A percentile compares a stretch with the other conserved stretches of the same genome.
Conservation (phyloP, 805 yeast genomes). For the Kurtzmaniella cleridarum region DNA sequence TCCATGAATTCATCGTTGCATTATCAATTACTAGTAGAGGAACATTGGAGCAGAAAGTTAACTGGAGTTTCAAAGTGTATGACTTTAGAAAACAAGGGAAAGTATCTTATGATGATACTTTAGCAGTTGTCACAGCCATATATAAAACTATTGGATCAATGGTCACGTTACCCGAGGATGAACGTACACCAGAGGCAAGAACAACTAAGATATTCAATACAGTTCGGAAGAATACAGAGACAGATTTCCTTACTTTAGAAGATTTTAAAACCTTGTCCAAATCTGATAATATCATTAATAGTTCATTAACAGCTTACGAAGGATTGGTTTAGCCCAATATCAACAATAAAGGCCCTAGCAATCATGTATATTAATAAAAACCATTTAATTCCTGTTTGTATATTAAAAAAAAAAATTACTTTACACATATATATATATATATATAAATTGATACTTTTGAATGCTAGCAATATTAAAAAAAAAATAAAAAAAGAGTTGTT, state of each 20-base stretch:
- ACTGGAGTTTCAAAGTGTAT: conserved; percentile 86
- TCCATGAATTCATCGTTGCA: conserved; percentile 87
- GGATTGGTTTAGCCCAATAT: conserved; percentile 56
- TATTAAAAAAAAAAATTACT: background rate
- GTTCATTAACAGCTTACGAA: conserved; percentile 74
- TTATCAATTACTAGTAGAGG: conserved; percentile 86
- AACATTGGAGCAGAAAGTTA: conserved; percentile 71
- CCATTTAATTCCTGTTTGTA: background rate
- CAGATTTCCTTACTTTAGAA: conserved; percentile 60
- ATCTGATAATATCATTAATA: conserved; percentile 68
- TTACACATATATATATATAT: background rate
- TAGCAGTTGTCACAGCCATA: conserved; percentile 72
- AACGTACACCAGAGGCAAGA: conserved; percentile 84
- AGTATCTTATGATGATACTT: conserved; percentile 72
- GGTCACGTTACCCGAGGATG: conserved; percentile 86
- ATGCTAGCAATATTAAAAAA: background rate
- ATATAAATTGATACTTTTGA: background rate
- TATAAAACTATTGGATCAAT: conserved; percentile 94
- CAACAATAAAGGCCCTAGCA: too few species aligned
- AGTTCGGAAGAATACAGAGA: conserved; percentile 67
- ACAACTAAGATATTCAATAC: conserved; percentile 73
- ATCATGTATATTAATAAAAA: background rate
- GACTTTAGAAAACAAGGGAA: conserved; percentile 78
- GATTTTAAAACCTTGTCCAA: conserved; percentile 83
- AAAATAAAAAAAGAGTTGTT: background rate